Evolutionary conservation across 1,284 basidiomycete species (phyloP).

Genomic region (Blastosporella zonata): DNA sequence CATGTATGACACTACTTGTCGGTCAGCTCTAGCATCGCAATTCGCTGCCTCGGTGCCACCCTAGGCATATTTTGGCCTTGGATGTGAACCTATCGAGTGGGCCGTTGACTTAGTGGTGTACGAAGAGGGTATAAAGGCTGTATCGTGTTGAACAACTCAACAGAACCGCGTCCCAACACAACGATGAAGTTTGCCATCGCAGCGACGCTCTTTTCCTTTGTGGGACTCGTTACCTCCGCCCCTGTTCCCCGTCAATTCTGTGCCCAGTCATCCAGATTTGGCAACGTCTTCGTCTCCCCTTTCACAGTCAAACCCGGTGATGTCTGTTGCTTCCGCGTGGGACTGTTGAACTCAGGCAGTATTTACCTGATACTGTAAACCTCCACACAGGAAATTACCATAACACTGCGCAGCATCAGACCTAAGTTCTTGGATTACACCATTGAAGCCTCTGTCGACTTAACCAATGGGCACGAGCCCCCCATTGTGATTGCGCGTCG

Average conservation of each 20-base stretch:
- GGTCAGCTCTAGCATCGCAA: too few species aligned
- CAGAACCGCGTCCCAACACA: neutral
- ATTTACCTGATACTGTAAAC: conserved; percentile 22
- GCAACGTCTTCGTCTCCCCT: conserved; percentile 1
- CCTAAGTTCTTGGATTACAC: conserved; percentile 10
- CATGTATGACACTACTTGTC: too few species aligned
- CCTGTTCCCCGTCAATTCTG: neutral
- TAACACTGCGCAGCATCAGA: conserved; percentile 6
- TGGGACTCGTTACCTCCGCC: conserved; percentile 8
- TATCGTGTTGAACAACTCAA: neutral
- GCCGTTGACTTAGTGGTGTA: neutral
- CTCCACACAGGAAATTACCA: conserved; percentile 16
- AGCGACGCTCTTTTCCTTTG: conserved; percentile 10
- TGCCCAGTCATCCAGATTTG: conserved; percentile 3
- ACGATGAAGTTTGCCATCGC: conserved; percentile 14
- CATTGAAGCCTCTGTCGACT: neutral
- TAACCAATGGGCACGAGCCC: conserved; percentile 12
- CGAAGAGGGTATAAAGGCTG: neutral
- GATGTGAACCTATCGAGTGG: neutral
- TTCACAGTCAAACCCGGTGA: conserved; percentile 7
- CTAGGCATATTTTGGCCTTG: neutral
- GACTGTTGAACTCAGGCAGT: neutral
- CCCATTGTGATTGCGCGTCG: conserved; percentile 10
- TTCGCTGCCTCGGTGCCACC: too few species aligned
- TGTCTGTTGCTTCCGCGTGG: conserved; percentile 6